Evolutionary conservation across 1,284 basidiomycete species (phyloP).

Genomic region (Trichosporon faecale): DNA sequence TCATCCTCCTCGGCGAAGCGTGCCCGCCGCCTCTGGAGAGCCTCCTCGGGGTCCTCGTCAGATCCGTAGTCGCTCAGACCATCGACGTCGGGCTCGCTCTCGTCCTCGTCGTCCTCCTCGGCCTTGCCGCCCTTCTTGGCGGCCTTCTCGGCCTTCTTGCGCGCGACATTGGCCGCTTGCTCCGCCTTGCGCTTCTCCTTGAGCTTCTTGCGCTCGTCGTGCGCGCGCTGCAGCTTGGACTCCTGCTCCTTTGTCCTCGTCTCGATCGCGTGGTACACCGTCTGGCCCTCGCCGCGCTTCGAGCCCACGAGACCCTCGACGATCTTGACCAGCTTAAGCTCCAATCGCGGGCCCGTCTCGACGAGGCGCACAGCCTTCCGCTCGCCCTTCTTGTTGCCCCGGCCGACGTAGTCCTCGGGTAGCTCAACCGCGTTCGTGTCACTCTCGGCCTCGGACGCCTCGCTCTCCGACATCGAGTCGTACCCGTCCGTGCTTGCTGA

Average conservation of each 20-base stretch:
- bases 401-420: slow-evolving; percentile 87
- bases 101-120: slow-evolving; percentile 45
- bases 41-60: slow-evolving; percentile 53
- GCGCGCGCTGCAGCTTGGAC: slow-evolving; percentile 64
- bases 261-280: slow-evolving; percentile 91
- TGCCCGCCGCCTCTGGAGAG: slow-evolving; percentile 36
- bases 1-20: slow-evolving; percentile 30
- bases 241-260: slow-evolving; percentile 66
- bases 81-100: slow-evolving; percentile 51
- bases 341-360: slow-evolving; percentile 94
- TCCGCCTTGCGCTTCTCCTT: slow-evolving; percentile 74
- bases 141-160: slow-evolving; percentile 62
- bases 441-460: slow-evolving; percentile 68
- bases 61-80: slow-evolving; percentile 44
- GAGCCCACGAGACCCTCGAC: slow-evolving; percentile 82
- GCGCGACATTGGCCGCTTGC: slow-evolving; percentile 79
- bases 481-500: slow-evolving; percentile 61
- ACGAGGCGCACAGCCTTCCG: slow-evolving; percentile 86
- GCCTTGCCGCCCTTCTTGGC: slow-evolving; percentile 36
- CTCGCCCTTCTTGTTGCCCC: slow-evolving; percentile 87
- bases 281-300: slow-evolving; percentile 65
- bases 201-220: slow-evolving; percentile 70
- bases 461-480: slow-evolving; percentile 66
- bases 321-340: slow-evolving; percentile 89
- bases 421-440: slow-evolving; percentile 70